These are phyloP conservation scores for Moelleriella libera DNA, from an alignment of 2,329 filamentous ascomycete species.

Conservation along the genomic window DNA sequence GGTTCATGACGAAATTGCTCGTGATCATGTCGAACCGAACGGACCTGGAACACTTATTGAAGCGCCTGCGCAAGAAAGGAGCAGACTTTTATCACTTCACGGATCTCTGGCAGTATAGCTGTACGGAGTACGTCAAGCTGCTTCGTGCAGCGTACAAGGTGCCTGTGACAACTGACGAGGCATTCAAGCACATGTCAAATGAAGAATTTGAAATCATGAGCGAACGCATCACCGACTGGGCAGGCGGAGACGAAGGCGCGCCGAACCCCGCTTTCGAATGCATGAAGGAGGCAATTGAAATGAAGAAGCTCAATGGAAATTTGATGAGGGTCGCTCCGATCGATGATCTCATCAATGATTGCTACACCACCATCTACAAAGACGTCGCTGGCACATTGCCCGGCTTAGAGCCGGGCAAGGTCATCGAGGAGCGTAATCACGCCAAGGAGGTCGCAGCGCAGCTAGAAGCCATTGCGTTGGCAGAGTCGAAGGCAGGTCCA, in stretches of 20 bases:
- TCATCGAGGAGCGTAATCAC: constrained; percentile 30
- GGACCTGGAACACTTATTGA: constrained; percentile 65
- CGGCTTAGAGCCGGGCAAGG: constrained; percentile 28
- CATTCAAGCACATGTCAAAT: constrained; percentile 35
- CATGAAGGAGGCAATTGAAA: constrained; percentile 42
- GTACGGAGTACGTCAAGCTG: constrained; percentile 36
- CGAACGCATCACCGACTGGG: constrained; percentile 41
- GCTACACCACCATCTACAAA: constrained; percentile 65
- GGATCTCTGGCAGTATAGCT: constrained; percentile 45
- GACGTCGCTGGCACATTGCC: constrained; percentile 49
- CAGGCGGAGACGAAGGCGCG: constrained; percentile 22
- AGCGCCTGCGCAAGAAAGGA: constrained; percentile 67
- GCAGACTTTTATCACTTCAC: constrained; percentile 56
- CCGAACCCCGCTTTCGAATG: constrained; percentile 32
- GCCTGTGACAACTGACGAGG: constrained; percentile 32
- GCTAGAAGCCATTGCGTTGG: constrained; percentile 15
- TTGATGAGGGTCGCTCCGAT: constrained; percentile 76
- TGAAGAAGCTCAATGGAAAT: constrained; percentile 65
- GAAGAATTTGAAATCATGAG: constrained; percentile 46
- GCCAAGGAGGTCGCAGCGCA: constrained; percentile 26
- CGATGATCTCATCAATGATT: constrained; percentile 87
- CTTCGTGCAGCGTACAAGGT: constrained; percentile 35
- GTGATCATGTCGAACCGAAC: constrained; percentile 60
- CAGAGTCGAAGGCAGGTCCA: constrained; percentile 12
- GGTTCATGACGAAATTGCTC: constrained; percentile 65